phyloP scores from a whole-genome alignment of 1,284 basidiomycete genomes.

The Ustilago curta region DNA sequence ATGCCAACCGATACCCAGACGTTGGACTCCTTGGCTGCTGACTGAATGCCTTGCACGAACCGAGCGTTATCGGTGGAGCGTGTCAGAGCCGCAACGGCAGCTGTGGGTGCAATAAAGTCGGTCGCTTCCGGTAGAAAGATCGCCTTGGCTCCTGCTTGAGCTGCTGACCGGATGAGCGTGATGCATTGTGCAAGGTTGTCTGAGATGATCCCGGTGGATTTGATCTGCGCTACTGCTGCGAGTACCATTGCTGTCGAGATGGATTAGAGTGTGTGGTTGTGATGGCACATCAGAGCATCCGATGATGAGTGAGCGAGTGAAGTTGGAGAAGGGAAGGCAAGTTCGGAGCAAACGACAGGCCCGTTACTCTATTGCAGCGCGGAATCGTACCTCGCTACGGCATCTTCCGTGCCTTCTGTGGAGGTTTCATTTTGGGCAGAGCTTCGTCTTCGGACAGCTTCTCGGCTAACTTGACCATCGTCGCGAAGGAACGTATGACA shows the following conservation, averaged over 20 bases:
- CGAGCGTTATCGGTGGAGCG: constrained; percentile 53
- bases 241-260: constrained; percentile 42
- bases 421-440: background rate
- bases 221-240: constrained; percentile 65
- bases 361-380: too few species aligned
- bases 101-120: constrained; percentile 72
- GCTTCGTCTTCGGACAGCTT: background rate
- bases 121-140: constrained; percentile 72
- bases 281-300: background rate
- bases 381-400: too few species aligned
- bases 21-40: constrained; percentile 68
- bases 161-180: constrained; percentile 66
- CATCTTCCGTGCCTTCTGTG: background rate
- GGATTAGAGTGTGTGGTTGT: background rate
- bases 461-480: too few species aligned
- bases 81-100: constrained; percentile 59
- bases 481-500: too few species aligned
- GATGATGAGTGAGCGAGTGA: background rate
- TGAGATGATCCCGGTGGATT: constrained; percentile 54
- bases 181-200: constrained; percentile 55
- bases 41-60: constrained; percentile 69
- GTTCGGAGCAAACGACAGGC: background rate
- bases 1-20: constrained; percentile 72
- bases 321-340: too few species aligned
- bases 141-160: constrained; percentile 70